Percentiles rank a stretch among this genome's conserved stretches.
These are phyloP conservation scores for Verticillium nubilum DNA, from an alignment of 2,329 filamentous ascomycete genomes.

Conservation along the genomic window DNA sequence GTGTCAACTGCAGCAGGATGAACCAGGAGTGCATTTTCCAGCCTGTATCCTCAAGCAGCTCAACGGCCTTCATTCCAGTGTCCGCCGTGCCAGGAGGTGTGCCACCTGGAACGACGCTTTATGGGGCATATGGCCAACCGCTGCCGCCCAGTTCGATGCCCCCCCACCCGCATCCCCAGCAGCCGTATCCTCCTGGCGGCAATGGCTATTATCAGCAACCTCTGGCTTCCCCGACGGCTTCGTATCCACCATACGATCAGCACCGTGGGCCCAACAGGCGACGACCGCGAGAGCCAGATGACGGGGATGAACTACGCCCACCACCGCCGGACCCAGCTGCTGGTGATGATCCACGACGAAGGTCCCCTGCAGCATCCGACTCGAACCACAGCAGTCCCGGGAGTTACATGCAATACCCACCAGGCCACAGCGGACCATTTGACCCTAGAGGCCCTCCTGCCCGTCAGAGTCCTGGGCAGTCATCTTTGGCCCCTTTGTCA, in stretches of 20 bases:
- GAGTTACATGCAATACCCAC: conserved; percentile 16
- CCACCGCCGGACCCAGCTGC: conserved; percentile 36
- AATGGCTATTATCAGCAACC: conserved; percentile 32
- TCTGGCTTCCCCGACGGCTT: conserved; percentile 38
- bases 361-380: conserved; percentile 46
- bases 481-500: conserved; percentile 26
- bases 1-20: conserved; percentile 56
- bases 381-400: conserved; percentile 42
- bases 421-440: conserved; percentile 2
- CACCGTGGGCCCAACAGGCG: conserved; percentile 25
- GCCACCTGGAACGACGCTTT: conserved; percentile 50
- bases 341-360: conserved; percentile 42
- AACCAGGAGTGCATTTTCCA: conserved; percentile 59
- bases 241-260: conserved; percentile 33
- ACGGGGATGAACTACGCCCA: conserved; percentile 36
- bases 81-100: conserved; percentile 54
- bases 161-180: conserved; percentile 3
- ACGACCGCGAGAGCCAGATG: conserved; percentile 31
- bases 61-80: conserved; percentile 54
- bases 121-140: conserved; percentile 53
- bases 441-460: conserved; percentile 16
- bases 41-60: conserved; percentile 50
- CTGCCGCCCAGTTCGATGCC: conserved; percentile 23
- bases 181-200: conserved; percentile 5
- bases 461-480: conserved; percentile 31